phyloP scores from a whole-genome alignment of 768 basidiomycete genomes.

The Tricholoma hemisulphureum region DNA sequence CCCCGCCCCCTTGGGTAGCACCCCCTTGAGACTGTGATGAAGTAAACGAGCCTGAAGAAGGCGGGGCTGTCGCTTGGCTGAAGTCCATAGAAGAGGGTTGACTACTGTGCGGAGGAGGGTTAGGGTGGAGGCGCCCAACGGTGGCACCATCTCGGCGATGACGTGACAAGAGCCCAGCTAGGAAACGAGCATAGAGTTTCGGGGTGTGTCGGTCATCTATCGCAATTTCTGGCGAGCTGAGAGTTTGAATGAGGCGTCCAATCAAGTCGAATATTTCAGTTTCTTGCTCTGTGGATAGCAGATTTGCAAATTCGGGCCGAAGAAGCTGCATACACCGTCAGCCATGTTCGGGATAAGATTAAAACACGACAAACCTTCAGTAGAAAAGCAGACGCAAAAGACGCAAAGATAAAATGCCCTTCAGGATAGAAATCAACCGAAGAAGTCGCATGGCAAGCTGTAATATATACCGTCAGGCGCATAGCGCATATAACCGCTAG shows the following conservation, averaged over 20 bases:
- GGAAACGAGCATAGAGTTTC: constrained; percentile 76
- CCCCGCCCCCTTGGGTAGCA: constrained; percentile 14
- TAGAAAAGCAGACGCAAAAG: constrained; percentile 81
- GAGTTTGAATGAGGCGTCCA: constrained; percentile 65
- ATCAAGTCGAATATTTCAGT: constrained; percentile 72
- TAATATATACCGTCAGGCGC: constrained; percentile 65
- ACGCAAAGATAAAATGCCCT: constrained; percentile 77
- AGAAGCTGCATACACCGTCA: constrained; percentile 47
- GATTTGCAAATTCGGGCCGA: constrained; percentile 67
- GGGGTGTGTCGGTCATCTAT: constrained; percentile 83
- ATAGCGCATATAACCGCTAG: constrained; percentile 74
- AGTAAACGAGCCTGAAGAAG: constrained; percentile 30
- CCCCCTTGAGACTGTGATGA: constrained; percentile 21
- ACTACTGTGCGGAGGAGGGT: constrained; percentile 42
- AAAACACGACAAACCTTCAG: constrained; percentile 54
- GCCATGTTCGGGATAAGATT: background rate
- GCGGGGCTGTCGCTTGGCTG: constrained; percentile 11
- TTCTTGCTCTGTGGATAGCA: constrained; percentile 61
- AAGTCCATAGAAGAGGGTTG: constrained; percentile 13
- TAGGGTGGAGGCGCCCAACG: constrained; percentile 51
- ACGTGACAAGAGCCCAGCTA: constrained; percentile 65
- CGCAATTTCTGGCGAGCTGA: constrained; percentile 70
- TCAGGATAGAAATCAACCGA: background rate
- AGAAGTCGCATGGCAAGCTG: background rate
- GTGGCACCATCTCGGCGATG: constrained; percentile 70